phyloP scores from a whole-genome alignment of 805 yeast genomes.

The Komagataella kurtzmanii region DNA sequence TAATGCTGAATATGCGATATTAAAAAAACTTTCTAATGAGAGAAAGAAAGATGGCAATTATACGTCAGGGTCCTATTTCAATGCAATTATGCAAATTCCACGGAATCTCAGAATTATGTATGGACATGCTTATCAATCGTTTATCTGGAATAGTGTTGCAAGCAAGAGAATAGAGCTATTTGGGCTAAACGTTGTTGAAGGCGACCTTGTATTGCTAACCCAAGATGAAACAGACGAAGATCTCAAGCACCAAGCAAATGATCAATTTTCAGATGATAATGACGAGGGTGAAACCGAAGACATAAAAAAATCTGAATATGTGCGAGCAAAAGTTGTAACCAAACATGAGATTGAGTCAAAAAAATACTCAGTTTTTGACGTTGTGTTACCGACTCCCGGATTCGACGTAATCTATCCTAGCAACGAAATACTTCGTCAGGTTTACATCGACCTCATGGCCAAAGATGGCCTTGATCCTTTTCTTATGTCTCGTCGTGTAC shows the following conservation, averaged over 20 bases:
- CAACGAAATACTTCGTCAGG: slow-evolving; percentile 41
- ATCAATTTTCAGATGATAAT: slow-evolving; percentile 12
- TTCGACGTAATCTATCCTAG: slow-evolving; percentile 81
- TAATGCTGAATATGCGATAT: slow-evolving; percentile 68
- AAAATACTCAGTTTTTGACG: slow-evolving; percentile 58
- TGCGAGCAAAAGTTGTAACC: slow-evolving; percentile 65
- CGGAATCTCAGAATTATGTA: slow-evolving; percentile 88
- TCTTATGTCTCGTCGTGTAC: slow-evolving; percentile 70
- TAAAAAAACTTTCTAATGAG: slow-evolving; percentile 45
- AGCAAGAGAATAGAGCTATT: slow-evolving; percentile 59
- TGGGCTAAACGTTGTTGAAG: slow-evolving; percentile 61
- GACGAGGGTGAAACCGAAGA: slow-evolving; percentile 50
- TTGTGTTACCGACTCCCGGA: slow-evolving; percentile 95
- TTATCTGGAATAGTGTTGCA: slow-evolving; percentile 83
- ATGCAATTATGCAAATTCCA: slow-evolving; percentile 81
- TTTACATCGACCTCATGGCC: slow-evolving; percentile 62
- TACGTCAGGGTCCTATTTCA: slow-evolving; percentile 45
- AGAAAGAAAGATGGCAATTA: slow-evolving; percentile 31
- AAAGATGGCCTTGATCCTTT: slow-evolving; percentile 75
- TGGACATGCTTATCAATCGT: slow-evolving; percentile 95
- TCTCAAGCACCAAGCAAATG: slow-evolving; percentile 1
- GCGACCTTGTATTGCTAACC: slow-evolving; percentile 59
- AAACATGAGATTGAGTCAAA: slow-evolving; percentile 52
- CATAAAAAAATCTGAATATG: slow-evolving; percentile 37
- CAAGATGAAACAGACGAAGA: slow-evolving; percentile 7